Conservation (phyloP, 2,329 filamentous ascomycete species). For the Leptographium flavum region DNA sequence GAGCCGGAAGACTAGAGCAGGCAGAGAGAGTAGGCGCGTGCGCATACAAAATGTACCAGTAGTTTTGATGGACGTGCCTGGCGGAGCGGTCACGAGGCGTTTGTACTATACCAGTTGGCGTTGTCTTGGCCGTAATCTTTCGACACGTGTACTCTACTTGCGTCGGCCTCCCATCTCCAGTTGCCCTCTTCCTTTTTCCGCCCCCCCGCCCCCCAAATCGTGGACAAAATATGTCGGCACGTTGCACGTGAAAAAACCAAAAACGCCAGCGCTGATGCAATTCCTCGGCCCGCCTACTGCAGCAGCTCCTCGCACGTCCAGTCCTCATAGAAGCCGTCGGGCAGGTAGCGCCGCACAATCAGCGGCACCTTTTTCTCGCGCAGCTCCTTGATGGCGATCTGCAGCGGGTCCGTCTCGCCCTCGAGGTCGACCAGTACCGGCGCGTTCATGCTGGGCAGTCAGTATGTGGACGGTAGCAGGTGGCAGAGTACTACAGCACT, state of each 20-base stretch:
- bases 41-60: neutral
- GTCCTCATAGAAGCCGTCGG: constrained; percentile 96
- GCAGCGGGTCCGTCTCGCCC: constrained; percentile 91
- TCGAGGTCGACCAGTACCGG: constrained; percentile 93
- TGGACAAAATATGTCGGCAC: too few relatives aligned
- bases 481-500: too few relatives aligned
- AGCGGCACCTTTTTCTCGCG: constrained; percentile 97
- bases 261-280: constrained; percentile 14
- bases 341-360: constrained; percentile 87
- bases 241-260: neutral
- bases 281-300: constrained; percentile 23
- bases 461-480: neutral
- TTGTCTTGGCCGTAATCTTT: neutral
- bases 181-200: too few relatives aligned
- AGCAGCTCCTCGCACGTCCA: constrained; percentile 97
- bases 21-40: neutral
- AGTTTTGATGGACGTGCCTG: neutral
- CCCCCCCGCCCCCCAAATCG: too few relatives aligned
- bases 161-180: too few relatives aligned
- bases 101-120: neutral
- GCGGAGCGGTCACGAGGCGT: neutral
- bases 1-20: constrained; percentile 39
- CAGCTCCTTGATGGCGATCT: constrained; percentile 95
- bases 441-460: constrained; percentile 71
- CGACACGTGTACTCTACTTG: too few relatives aligned